A percentile compares a stretch with the other conserved stretches of the same genome.
phyloP scores from a whole-genome alignment of 129 eudicot species.

The Arctium minus region DNA sequence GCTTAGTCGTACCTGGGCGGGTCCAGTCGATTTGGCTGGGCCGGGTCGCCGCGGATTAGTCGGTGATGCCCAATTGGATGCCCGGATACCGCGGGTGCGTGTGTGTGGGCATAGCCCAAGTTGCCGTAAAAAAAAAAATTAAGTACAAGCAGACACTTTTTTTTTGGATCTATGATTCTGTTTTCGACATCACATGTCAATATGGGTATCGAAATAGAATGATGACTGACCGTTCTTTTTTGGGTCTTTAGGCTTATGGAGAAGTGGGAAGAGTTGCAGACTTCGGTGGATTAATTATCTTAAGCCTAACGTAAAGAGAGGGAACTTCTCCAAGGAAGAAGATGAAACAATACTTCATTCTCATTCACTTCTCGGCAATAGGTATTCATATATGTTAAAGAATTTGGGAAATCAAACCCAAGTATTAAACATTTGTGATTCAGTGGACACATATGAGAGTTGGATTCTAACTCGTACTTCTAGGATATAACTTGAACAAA shows the following conservation, averaged over 20 bases:
- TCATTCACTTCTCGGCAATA: slow-evolving; percentile 28
- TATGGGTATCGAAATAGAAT: background rate
- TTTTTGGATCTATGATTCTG: background rate
- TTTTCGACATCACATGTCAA: background rate
- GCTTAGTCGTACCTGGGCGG: too few species aligned
- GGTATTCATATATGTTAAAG: slow-evolving; percentile 19
- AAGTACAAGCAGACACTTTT: background rate
- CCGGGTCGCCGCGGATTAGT: too few species aligned
- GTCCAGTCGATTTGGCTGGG: too few species aligned
- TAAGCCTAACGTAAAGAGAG: slow-evolving; percentile 31
- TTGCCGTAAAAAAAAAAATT: background rate
- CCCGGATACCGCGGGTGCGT: too few species aligned
- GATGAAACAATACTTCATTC: slow-evolving; percentile 25
- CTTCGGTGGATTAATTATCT: slow-evolving; percentile 43
- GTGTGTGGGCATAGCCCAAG: too few species aligned
- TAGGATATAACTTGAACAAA: background rate
- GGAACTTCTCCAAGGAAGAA: slow-evolving; percentile 33
- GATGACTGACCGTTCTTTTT: background rate
- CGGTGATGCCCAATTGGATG: too few species aligned
- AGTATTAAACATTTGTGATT: background rate
- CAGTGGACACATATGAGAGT: background rate
- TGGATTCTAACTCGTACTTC: background rate
- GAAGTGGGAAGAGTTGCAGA: slow-evolving; percentile 51
- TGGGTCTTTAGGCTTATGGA: slow-evolving; percentile 23
- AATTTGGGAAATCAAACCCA: background rate